Conservation (phyloP, 2,329 filamentous ascomycete species). For the Diaporthe citri region DNA sequence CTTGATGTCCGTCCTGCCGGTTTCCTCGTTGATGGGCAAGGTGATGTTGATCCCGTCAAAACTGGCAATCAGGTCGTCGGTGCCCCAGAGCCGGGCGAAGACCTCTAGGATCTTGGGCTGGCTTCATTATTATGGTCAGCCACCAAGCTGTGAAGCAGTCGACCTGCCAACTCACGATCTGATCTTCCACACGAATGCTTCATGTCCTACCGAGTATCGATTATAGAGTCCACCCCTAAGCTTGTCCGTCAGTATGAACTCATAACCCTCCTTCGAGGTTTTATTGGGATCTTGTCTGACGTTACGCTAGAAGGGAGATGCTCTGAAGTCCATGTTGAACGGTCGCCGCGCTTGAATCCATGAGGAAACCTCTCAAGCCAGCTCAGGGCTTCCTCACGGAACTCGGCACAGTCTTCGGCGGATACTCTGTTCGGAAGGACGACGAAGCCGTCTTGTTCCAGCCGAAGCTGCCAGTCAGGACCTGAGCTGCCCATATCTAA, state of each 20-base stretch:
- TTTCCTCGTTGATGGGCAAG: conserved; percentile 31
- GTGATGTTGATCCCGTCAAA: conserved; percentile 38
- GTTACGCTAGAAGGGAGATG: conserved; percentile 32
- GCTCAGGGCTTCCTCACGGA: conserved; percentile 33
- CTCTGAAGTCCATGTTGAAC: conserved; percentile 35
- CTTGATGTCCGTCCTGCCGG: conserved; percentile 34
- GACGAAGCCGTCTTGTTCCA: conserved; percentile 35
- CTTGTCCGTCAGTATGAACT: background rate
- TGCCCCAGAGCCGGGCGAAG: conserved; percentile 35
- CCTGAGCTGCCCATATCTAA: conserved; percentile 4
- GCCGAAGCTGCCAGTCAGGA: conserved; percentile 28
- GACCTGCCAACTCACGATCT: conserved; percentile 13
- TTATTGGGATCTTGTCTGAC: background rate
- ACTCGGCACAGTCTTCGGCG: conserved; percentile 28
- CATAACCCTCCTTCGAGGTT: too few relatives aligned
- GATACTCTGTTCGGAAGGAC: conserved; percentile 27
- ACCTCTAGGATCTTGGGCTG: conserved; percentile 34
- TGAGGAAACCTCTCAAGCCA: conserved; percentile 37
- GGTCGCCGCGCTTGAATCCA: conserved; percentile 34
- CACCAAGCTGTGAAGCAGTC: too few relatives aligned
- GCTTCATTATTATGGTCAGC: background rate
- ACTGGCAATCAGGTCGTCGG: conserved; percentile 36
- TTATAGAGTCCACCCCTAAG: conserved; percentile 30
- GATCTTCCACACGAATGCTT: conserved; percentile 38
- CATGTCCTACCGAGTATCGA: conserved; percentile 33